These are phyloP conservation scores for Ophiocordyceps sinensis DNA, from an alignment of 2,329 filamentous ascomycete species.

Conservation along the genomic window DNA sequence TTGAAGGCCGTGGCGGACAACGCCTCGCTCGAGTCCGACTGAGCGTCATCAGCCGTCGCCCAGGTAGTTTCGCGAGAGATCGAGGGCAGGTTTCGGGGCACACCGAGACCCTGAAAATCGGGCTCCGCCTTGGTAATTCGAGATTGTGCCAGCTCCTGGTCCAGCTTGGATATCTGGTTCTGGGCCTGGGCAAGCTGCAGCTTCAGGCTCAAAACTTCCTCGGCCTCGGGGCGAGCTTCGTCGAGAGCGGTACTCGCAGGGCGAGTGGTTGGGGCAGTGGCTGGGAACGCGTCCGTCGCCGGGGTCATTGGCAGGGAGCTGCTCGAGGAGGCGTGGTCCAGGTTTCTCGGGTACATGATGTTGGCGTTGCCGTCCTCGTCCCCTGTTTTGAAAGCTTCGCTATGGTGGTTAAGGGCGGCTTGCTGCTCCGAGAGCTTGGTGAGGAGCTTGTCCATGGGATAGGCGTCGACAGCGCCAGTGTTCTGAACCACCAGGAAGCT, in stretches of 20 bases:
- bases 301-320: constrained; percentile 50
- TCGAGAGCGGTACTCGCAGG: constrained; percentile 36
- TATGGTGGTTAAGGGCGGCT: constrained; percentile 42
- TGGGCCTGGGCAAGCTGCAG: constrained; percentile 57
- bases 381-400: constrained; percentile 31
- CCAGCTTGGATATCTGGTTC: constrained; percentile 54
- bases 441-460: constrained; percentile 57
- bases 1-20: constrained; percentile 36
- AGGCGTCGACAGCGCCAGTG: constrained; percentile 21
- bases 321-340: constrained; percentile 37
- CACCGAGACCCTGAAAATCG: constrained; percentile 9
- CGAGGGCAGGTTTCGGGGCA: constrained; percentile 7
- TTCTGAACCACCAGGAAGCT: constrained; percentile 28
- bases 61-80: constrained; percentile 31
- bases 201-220: constrained; percentile 55
- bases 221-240: constrained; percentile 24
- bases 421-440: constrained; percentile 63
- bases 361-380: constrained; percentile 17
- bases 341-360: constrained; percentile 15
- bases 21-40: constrained; percentile 42
- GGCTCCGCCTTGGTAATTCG: constrained; percentile 43
- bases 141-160: constrained; percentile 54
- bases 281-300: constrained; percentile 37
- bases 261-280: constrained; percentile 32
- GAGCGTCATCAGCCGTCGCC: constrained; percentile 37